Evolutionary conservation across 2,329 filamentous ascomycete species (phyloP), one percentile per base, ranked within the genome.

Genomic region (Helminthosporium solani): DNA sequence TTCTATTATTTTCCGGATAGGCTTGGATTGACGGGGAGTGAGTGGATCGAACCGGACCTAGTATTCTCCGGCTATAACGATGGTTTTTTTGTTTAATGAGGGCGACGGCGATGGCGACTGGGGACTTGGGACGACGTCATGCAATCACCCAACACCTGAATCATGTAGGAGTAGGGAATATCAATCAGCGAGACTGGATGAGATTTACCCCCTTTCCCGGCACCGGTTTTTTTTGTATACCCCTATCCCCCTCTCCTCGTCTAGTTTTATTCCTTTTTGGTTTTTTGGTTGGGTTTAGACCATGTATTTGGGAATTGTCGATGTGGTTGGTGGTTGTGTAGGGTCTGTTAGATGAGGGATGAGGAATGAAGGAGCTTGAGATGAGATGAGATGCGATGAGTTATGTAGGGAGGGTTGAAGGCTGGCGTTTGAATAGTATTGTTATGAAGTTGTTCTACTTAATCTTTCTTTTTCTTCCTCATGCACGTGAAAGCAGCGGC

Each of bases 161-260:
- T 19, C 33, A 35, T 35, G 33, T 35, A 35, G 33, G 33, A 35
- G 33, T 35, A 9, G 33, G 33, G 33, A n/a, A n/a, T n/a, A n/a
- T n/a, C n/a, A n/a, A n/a, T 7, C 25, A 12, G 12, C 12, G 25
- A 27, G 7, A 12, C 7, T 7, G 25, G 12, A 27, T 7, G 7
- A 7, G 7, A 16, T 34, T 16, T 16, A n/a, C 33, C n/a, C 5
- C 4, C 7, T 9, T 11, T 19, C 18, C 34, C 19, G 7, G 6
- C 34, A 2, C 5, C 19, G 7, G n/a, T 19, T 14, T 38, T 16
- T 38, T 38, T 23, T 21, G 18, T 38, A 38, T 38, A 38, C 35
- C 33, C 33, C 33, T 15, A 6, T 5, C 8, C 33, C n/a, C n/a
- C n/a, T n/a, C n/a, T n/a, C n/a, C n/a, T n/a, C n/a, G n/a, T n/a